Evolutionary conservation across 2,329 filamentous ascomycete genomes (phyloP), one percentile per base, ranked within the genome.

Genomic region (Clonostachys byssicola): DNA sequence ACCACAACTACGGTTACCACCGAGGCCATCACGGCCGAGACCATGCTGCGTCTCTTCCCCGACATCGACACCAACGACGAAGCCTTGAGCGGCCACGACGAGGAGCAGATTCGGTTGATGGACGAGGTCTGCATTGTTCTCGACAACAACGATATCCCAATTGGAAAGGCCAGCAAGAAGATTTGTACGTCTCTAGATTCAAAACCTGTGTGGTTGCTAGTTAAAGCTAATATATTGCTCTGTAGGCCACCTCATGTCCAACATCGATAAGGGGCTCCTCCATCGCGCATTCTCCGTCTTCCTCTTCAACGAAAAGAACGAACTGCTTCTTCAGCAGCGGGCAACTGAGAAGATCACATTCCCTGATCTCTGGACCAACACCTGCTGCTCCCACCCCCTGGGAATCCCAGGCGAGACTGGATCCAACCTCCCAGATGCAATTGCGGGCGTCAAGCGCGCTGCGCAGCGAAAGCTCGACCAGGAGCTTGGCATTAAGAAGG

Each of bases 311-410:
- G 86, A 89, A 52, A 80, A 94, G 65, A 95, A 96, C 69, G 87
- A 91, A 59, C 77, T 97, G 51, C 86, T 99, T 41, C 83, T 99
- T 45, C 94, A 99, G 73, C 94, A 97, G 75, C 88, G 94, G 56
- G 94, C 94, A 30, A 75, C 85, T 39, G 92, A 97, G 74, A 99
- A 99, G 77, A 99, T 99, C 64, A 99, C 94, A 7, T 99, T 99
- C 73, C 92, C 94, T 43, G 90, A 96, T 65, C 92, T 96, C 86
- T 99, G 94, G 94, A 99, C 94, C 54, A 99, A 99, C 73, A 99
- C 94, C 34, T 99, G 94, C 80, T 99, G 94, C 77, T 99, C 94
- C 38, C 94, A 99, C 70, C 94, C 94, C 6, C 80, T 99, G 51
- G 89, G 89, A 47, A 88, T 96, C 55, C 88, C 94, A 9, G 86